Base-by-base conservation (phyloP, 345 rosid species). In the Durio zibethinus region DNA sequence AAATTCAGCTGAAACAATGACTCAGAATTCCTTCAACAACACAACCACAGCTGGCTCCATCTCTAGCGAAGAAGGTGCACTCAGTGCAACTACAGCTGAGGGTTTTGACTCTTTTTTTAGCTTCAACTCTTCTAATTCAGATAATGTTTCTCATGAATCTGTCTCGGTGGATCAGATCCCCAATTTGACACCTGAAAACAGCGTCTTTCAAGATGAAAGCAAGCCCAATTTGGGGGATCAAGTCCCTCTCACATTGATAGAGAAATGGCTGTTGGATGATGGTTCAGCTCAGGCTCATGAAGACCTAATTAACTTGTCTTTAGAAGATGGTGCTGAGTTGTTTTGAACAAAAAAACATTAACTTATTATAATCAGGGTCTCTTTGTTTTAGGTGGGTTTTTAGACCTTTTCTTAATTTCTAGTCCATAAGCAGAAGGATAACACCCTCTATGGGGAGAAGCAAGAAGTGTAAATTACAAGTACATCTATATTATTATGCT, bases 241-340 rank as follows among this genome's bases (percentile, higher is more conserved):
- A 23, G 88, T 80, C 56, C 87, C 93, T 0, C 83, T 91, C 54
- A 79, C 83, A 12, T 64, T 88, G 82, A 85, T 91, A 21, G 93
- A 91, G 87, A 85, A 90, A 76, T 91, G 97, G 97, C 85, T 90
- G 36, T 82, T 87, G 78, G 97, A 91, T 62, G 97, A 91, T 53
- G 85, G 74, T 75, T 83, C 80, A 47, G 72, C 73, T 76, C 89
- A 85, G 56, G 85, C 73, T 82, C 84, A 74, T 35, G 85, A 81
- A 42, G 87, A 84, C 75, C 82, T 86, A 48, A 79, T 85, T 38
- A 80, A 76, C 73, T 69, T 86, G 80, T 75, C 92, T 38, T 74
- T 87, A 59, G 81, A 79, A 42, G 90, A 86, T 48, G 20, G 69
- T 74, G 50, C 27, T 62, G 80, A 53, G 29, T 80, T 87, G 47